These are phyloP conservation scores for Paratinospora sagittata DNA, from an alignment of 164 flowering plant genomes.

Conservation along the genomic window DNA sequence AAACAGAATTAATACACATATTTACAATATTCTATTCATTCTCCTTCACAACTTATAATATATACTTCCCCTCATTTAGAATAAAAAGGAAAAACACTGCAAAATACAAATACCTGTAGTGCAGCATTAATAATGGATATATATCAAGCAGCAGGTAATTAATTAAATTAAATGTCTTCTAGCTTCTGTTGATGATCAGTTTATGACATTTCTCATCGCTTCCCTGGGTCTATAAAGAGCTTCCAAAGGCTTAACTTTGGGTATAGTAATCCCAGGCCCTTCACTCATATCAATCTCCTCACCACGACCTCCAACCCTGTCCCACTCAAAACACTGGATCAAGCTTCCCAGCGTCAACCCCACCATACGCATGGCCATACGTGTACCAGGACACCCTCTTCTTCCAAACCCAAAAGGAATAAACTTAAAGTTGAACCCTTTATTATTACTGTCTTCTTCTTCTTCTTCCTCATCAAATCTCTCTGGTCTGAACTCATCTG, in stretches of 20 bases:
- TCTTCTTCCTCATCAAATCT: neutral
- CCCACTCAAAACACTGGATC: conserved; percentile 9
- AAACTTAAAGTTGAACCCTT: conserved; percentile 3
- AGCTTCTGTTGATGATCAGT: too few relatives aligned
- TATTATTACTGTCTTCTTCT: too few relatives aligned
- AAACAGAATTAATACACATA: too few relatives aligned
- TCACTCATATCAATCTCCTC: conserved; percentile 5
- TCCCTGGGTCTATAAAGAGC: conserved; percentile 3
- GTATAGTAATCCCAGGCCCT: conserved; percentile 9
- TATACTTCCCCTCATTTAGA: too few relatives aligned
- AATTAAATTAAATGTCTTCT: too few relatives aligned
- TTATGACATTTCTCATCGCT: neutral
- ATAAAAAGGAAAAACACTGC: too few relatives aligned
- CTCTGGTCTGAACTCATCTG: conserved; percentile 4
- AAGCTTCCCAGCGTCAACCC: conserved; percentile 5
- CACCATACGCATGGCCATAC: conserved; percentile 11
- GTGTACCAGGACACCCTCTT: conserved; percentile 10
- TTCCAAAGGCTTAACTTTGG: conserved; percentile 3
- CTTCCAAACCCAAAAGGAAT: conserved; percentile 9
- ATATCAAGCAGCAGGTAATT: too few relatives aligned
- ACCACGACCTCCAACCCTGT: neutral
- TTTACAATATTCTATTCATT: too few relatives aligned
- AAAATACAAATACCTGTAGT: too few relatives aligned
- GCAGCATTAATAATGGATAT: too few relatives aligned
- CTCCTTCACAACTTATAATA: too few relatives aligned